Base-by-base conservation (phyloP, 139 green algal genomes). In the Chlamydomonas incerta region DNA sequence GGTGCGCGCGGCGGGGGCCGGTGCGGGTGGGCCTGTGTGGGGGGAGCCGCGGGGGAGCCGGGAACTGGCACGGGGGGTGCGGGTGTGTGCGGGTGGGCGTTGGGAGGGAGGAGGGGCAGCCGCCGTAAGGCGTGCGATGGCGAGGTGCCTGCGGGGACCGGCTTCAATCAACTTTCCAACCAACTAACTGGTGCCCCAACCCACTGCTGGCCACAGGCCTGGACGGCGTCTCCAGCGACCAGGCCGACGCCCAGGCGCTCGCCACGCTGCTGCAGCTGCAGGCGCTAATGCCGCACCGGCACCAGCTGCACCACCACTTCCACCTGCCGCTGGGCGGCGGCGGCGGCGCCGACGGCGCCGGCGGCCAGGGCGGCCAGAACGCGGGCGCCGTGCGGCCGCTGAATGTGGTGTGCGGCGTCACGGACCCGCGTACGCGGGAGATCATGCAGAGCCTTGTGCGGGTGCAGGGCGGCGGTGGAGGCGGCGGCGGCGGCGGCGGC, bases 181-280 rank as follows among this genome's bases (percentile, higher is more conserved):
- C n/a, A n/a, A n/a, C n/a, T n/a, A n/a, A n/a, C n/a, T n/a, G n/a
- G n/a, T 18, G 41, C 8, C 41, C 41, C 41, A 13, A 50, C n/a
- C 65, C n/a, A 1, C 65, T 34, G 5, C 67, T 13, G 5, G 33
- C 15, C 24, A 2, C 57, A 83, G 77, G 77, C 20, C 47, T 83
- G 63, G 77, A 83, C 0, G n/a, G 21, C 9, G 65, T 24, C 14
- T 8, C 24, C 31, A 31, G 26, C 15, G 63, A 83, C 77, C 9
- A 74, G 6, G 77, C 77, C 1, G 77, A 72, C n/a, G 68, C 60
- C 18, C 63, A 91, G 82, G 75, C 83, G 0, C 75, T 91, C 2
- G 75, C 76, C 21, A 87, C 70, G 11, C 75, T 88, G 41, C 71
- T 91, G 41, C 87, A 91, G 87, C 87, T 91, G 69, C 82, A 91